Base-by-base conservation (phyloP, 2,329 filamentous ascomycete species). In the Talaromyces sp. region DNA sequence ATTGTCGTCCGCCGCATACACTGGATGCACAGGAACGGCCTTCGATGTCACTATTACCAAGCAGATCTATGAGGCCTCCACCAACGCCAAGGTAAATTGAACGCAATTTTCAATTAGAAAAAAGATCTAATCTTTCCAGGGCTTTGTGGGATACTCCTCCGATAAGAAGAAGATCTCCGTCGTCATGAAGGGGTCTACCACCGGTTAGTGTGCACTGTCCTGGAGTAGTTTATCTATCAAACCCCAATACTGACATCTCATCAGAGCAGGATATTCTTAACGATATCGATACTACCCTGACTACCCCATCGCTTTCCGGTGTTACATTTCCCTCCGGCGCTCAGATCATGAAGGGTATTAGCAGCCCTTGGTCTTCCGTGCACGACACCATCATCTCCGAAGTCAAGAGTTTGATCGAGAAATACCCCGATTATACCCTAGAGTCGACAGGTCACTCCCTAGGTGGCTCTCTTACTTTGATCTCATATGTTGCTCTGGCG, bases 41-140 rank as follows among this genome's bases (percentile, higher is more conserved):
- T 70, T 68, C 29, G 67, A 70, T 57, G 59, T 69, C 11, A 68
- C 55, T 13, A 65, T 70, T 44, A 70, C 67, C 17, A 66, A 65
- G 51, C 56, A 58, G 14, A 59, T 70, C 20, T 14, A 59, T 24
- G 56, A 68, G 30, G 6, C 39, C 1, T 10, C 51, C 4, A 68
- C 67, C 8, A 61, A 65, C 40, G 67, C 67, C 6, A 56, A 69
- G 51, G 64, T 61, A 6, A 8, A 27, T 11, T 19, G 19, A 36
- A 36, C 2, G n/a, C 3, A 10, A 8, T n/a, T 19, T 10, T 17
- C 2, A 8, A 2, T 14, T 4, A 27, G 24, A 27, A 4, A 5
- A 24, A 20, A 14, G n/a, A 5, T 32, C 33, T 56, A 10, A 53
- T 3, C 2, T n/a, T 1, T 3, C 2, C 19, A 67, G 66, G 67